Evolutionary conservation across 768 basidiomycete genomes (phyloP), one percentile per base, ranked within the genome.

Genomic region (Arthromyces matolae): DNA sequence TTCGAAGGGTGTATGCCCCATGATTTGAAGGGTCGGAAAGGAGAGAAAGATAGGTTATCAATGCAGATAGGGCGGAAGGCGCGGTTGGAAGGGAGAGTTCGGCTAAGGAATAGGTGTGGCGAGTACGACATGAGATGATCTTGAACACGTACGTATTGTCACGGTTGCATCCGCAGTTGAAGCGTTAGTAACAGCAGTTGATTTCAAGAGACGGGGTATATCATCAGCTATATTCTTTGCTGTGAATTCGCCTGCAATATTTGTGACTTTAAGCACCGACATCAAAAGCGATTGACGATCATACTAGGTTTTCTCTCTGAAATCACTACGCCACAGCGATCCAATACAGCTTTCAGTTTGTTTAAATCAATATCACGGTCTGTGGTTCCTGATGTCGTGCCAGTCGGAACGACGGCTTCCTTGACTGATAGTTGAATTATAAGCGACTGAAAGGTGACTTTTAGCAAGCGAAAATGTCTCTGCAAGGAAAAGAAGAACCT

Each of bases 371-470:
- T 72, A 59, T 97, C 93, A 20, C 86, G 80, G 60, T 89, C 86
- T 0, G 86, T 86, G 2, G 71, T 81, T 0, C 86, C 87, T 31
- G 81, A 76, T 0, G 71, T 69, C 5, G 88, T 86, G n/a, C 86
- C 86, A 0, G 80, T 81, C 2, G 87, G 75, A 33, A 98, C 72
- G 45, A 98, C 77, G 3, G 92, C 93, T 66, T 99, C 96, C 63
- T 98, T 98, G n/a, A 93, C 90, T 0, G 92, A 93, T 2, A 98
- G 79, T 63, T 99, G 96, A 50, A 98, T 98, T 28, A 97, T 71
- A 27, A 98, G 78, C 2, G 93, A 93, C 95, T 97, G 58, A 7
- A 20, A 47, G 27, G 22, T 12, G 31, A 13, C n/a, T 23, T 40
- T 32, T 31, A 42, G 34, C 8, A n/a, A n/a, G n/a, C 20, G 28